Evolutionary conservation across 2,329 filamentous ascomycete genomes (phyloP), one percentile per base, ranked within the genome.

Genomic region (Rasamsonia emersonii): DNA sequence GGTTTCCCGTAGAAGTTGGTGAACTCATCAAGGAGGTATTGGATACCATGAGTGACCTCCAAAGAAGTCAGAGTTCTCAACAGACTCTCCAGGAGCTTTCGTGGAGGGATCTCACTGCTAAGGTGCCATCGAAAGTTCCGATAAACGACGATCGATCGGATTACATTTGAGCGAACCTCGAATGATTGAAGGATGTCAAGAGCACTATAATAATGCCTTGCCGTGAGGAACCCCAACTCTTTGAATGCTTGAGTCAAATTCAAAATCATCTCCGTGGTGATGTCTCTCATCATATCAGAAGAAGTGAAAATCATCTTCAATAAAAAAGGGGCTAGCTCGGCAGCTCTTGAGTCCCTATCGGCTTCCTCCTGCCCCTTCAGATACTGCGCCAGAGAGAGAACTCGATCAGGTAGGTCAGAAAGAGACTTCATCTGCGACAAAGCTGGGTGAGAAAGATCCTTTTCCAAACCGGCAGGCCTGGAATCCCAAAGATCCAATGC

Each of bases 21-120:
- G 33, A 55, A 57, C 40, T 68, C 62, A 17, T 58, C 49, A 32
- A 68, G 44, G n/a, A 66, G 48, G 41, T 57, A 61, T 15, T 42
- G 39, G 42, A 68, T 42, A 37, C 50, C 51, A 16, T 49, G 39
- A 2, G 58, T 56, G 23, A 60, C 57, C 8, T 53, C 42, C 10
- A 59, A 49, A 1, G 35, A 30, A 4, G 39, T 41, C 14, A 60
- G 36, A 13, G 38, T 38, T 19, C 31, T 33, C 29, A 62, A 19
- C 7, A 62, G 39, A 8, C 33, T n/a, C 9, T 24, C 26, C 10
- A 59, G 34, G 15, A 58, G 33, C 4, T 33, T 35, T 17, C 37
- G 31, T 2, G 45, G 36, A 3, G 50, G 50, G 4, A 28, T 39
- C 14, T 34, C 33, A n/a, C 41, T 24, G 7, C 42, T 46, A 34